These are phyloP conservation scores for Protomyces inundatus DNA, from an alignment of 1,139 yeast species.

Conservation along the genomic window DNA sequence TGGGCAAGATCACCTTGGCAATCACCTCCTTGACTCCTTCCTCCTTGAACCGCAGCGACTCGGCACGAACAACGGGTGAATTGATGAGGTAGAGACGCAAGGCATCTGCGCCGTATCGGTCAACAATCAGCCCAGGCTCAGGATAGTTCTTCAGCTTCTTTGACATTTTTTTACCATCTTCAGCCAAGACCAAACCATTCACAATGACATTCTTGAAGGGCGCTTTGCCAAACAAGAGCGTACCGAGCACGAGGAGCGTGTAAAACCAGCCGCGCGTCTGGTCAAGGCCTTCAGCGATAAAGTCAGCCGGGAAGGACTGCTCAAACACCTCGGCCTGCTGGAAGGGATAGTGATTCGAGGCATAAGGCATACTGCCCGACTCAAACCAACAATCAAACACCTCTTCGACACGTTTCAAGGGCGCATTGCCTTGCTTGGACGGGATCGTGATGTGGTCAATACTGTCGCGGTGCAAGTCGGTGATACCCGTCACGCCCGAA, in stretches of 20 bases:
- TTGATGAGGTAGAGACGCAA: constrained; percentile 90
- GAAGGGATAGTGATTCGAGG: constrained; percentile 94
- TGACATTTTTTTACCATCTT: constrained; percentile 99
- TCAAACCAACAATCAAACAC: constrained; percentile 99
- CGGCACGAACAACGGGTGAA: constrained; percentile 96
- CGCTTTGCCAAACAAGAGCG: constrained; percentile 84
- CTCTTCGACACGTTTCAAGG: constrained; percentile 84
- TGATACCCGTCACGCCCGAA: constrained; percentile 72
- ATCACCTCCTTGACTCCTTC: constrained; percentile 98
- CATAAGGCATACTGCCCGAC: constrained; percentile 98
- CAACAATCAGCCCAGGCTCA: constrained; percentile 75
- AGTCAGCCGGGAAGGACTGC: constrained; percentile 87
- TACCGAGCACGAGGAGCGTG: constrained; percentile 90
- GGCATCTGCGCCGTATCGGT: constrained; percentile 96
- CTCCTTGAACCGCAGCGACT: constrained; percentile 91
- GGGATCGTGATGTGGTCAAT: constrained; percentile 92
- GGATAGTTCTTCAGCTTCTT: constrained; percentile 97
- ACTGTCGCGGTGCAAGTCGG: constrained; percentile 88
- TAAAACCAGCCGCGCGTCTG: constrained; percentile 99
- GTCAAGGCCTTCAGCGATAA: constrained; percentile 96
- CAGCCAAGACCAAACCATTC: constrained; percentile 91
- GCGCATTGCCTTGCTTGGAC: constrained; percentile 84
- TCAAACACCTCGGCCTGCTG: constrained; percentile 68
- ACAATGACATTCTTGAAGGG: constrained; percentile 96
- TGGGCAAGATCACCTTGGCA: constrained; percentile 88